These are phyloP conservation scores for Capronia coronata DNA, from an alignment of 2,329 filamentous ascomycete species.

Conservation along the genomic window DNA sequence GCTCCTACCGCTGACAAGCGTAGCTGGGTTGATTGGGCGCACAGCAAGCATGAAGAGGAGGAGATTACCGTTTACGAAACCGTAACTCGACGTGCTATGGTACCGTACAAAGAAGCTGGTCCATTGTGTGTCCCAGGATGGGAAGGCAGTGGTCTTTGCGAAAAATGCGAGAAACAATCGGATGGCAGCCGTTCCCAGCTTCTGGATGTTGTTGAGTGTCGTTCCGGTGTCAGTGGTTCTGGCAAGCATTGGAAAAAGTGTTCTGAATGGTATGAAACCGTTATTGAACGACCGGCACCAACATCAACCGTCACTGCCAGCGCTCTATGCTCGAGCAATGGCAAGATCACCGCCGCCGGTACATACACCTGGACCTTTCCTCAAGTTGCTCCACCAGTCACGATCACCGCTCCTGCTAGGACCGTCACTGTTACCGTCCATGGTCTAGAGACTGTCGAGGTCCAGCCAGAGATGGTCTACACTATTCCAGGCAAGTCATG, in stretches of 20 bases:
- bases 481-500: conserved; percentile 9
- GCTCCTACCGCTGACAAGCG: conserved; percentile 3
- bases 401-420: conserved; percentile 8
- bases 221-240: conserved; percentile 7
- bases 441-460: neutral
- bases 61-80: conserved; percentile 13
- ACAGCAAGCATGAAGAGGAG: neutral
- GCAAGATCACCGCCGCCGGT: conserved; percentile 9
- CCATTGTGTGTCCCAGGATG: conserved; percentile 16
- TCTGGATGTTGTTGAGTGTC: conserved; percentile 19
- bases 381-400: conserved; percentile 11
- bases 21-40: conserved; percentile 6
- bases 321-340: conserved; percentile 12
- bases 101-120: conserved; percentile 16
- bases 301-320: conserved; percentile 12
- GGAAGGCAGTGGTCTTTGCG: conserved; percentile 17
- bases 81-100: conserved; percentile 11
- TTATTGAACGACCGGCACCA: conserved; percentile 8
- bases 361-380: conserved; percentile 23
- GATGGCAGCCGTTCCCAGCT: conserved; percentile 13
- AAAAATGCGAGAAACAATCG: conserved; percentile 7
- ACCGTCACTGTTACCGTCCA: conserved; percentile 12
- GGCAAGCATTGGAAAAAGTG: conserved; percentile 11
- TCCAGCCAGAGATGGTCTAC: conserved; percentile 6
- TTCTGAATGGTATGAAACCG: conserved; percentile 14